phyloP scores from a whole-genome alignment of 371 early-diverging fungal species.

The Mucor irregularis region DNA sequence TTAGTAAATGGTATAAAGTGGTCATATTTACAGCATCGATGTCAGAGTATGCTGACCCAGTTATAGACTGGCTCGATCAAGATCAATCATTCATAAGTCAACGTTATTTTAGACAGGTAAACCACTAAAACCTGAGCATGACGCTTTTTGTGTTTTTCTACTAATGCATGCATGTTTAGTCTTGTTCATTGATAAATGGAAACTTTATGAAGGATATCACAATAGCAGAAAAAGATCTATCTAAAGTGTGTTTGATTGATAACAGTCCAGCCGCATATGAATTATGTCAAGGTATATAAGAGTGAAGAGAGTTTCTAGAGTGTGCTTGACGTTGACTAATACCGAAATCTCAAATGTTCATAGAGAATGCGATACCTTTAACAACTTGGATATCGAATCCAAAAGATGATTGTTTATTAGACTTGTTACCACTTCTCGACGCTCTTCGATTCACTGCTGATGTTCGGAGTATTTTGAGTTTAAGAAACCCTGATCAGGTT shows the following conservation, averaged over 20 bases:
- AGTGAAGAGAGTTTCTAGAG: background rate
- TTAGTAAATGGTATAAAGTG: slow-evolving; percentile 95
- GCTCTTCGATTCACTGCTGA: slow-evolving; percentile 83
- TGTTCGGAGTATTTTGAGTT: slow-evolving; percentile 64
- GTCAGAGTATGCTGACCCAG: slow-evolving; percentile 97
- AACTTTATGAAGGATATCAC: slow-evolving; percentile 87
- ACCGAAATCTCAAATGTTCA: background rate
- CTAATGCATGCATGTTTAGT: slow-evolving; percentile 32
- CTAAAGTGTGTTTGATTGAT: slow-evolving; percentile 87
- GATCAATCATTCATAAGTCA: slow-evolving; percentile 68
- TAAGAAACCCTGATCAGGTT: slow-evolving; percentile 7
- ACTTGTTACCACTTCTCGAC: slow-evolving; percentile 82
- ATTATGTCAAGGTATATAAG: slow-evolving; percentile 68
- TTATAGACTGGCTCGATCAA: slow-evolving; percentile 92
- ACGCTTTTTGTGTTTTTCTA: no score
- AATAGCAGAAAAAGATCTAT: slow-evolving; percentile 79
- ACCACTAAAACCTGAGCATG: no score
- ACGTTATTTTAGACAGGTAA: slow-evolving; percentile 84
- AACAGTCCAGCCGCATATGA: slow-evolving; percentile 89
- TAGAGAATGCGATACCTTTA: slow-evolving; percentile 86
- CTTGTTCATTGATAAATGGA: slow-evolving; percentile 73
- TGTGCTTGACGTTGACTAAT: background rate
- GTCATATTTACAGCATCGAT: slow-evolving; percentile 98
- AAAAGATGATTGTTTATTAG: slow-evolving; percentile 80
- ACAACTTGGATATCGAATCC: slow-evolving; percentile 79